Evolutionary conservation across 2,329 filamentous ascomycete genomes (phyloP).

Genomic region (Neofusicoccum ribis): DNA sequence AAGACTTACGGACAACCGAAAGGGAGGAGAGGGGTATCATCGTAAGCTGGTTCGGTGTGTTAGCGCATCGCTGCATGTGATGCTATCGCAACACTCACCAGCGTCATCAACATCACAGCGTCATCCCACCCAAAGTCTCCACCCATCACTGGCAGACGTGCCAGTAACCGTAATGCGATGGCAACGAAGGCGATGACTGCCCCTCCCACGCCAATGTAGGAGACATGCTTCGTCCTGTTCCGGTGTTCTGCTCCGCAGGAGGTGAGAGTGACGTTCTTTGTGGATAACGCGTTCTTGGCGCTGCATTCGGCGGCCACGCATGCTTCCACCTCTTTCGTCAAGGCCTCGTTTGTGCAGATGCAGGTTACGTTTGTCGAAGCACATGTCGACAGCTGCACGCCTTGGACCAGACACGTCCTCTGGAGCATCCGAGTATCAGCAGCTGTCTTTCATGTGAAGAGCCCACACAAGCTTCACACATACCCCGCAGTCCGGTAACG

Average conservation of each 20-base stretch:
- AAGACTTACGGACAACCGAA: conserved; percentile 13
- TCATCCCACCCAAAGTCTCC: conserved; percentile 42
- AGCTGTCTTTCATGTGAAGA: too few relatives aligned
- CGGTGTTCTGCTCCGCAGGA: conserved; percentile 42
- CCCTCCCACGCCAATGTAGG: conserved; percentile 36
- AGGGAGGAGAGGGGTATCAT: conserved; percentile 31
- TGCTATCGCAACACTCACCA: neutral
- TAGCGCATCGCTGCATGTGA: neutral
- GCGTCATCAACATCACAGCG: conserved; percentile 29
- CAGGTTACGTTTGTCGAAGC: conserved; percentile 12
- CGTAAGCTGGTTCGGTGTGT: conserved; percentile 21
- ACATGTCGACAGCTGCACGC: neutral
- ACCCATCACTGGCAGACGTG: conserved; percentile 36
- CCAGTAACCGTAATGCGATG: conserved; percentile 38
- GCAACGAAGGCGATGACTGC: conserved; percentile 36
- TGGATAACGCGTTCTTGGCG: conserved; percentile 24
- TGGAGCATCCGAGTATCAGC: neutral
- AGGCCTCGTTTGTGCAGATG: conserved; percentile 11
- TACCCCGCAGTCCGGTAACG: conserved; percentile 16
- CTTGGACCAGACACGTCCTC: conserved; percentile 3
- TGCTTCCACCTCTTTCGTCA: conserved; percentile 6
- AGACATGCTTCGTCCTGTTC: conserved; percentile 34
- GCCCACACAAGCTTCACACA: neutral
- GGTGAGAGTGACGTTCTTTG: conserved; percentile 44
- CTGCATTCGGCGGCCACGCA: conserved; percentile 3